A percentile compares a stretch with the other conserved stretches of the same genome.
Evolutionary conservation across 108 stramenopile genomes (phyloP).

Genomic region (Pseudonitzschia multistriata): DNA sequence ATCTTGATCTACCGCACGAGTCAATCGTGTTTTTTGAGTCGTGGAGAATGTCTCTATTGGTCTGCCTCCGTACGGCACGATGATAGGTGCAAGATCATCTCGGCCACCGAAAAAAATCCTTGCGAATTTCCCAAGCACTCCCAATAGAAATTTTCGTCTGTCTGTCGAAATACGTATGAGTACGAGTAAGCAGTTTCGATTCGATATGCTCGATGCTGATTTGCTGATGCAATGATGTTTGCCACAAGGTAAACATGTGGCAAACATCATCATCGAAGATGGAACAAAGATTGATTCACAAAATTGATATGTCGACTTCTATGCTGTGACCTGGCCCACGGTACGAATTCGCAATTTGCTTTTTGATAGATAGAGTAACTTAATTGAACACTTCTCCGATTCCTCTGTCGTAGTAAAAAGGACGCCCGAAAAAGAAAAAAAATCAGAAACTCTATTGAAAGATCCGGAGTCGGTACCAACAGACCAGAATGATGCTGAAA

Average conservation of each 20-base stretch:
- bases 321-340: not conserved
- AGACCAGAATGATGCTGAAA: not conserved
- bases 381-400: too few relatives aligned
- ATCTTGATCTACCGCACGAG: too few relatives aligned
- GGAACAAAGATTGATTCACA: not conserved
- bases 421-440: not conserved
- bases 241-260: not conserved
- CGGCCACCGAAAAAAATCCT: not conserved
- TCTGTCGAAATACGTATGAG: too few relatives aligned
- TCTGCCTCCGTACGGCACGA: not conserved
- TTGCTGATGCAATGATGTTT: not conserved
- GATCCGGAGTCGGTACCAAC: too few relatives aligned
- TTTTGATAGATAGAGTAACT: too few relatives aligned
- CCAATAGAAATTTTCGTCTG: too few relatives aligned
- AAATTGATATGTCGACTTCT: too few relatives aligned
- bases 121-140: not conserved
- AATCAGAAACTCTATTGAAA: not conserved
- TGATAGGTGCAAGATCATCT: not conserved
- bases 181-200: too few relatives aligned
- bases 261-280: not conserved
- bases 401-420: too few relatives aligned
- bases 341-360: too few relatives aligned
- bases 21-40: not conserved
- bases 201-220: too few relatives aligned
- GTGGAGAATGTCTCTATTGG: not conserved